phyloP scores from a whole-genome alignment of 225 moss, liverwort and hornwort genomes.

The Anthoceros angustus region DNA sequence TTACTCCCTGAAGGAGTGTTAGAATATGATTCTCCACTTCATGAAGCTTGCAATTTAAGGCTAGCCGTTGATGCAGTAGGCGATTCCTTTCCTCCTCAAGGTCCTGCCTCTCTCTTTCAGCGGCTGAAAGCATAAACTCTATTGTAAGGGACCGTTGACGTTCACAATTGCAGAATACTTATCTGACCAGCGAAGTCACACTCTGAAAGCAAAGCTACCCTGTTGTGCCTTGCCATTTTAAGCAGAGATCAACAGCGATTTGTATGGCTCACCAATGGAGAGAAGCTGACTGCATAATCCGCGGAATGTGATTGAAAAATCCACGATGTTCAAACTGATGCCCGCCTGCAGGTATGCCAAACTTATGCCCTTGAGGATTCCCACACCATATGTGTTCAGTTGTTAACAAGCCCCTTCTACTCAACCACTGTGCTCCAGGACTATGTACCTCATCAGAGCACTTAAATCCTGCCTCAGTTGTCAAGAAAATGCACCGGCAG shows the following conservation, averaged over 20 bases:
- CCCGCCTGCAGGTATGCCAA: slow-evolving; percentile 11
- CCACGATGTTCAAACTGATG: slow-evolving; percentile 29
- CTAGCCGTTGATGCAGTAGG: slow-evolving; percentile 31
- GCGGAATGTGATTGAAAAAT: slow-evolving; percentile 35
- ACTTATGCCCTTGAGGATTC: background rate
- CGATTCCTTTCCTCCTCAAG: slow-evolving; percentile 34
- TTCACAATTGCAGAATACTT: too few species aligned
- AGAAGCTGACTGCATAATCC: slow-evolving; percentile 40
- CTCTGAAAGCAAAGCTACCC: too few species aligned
- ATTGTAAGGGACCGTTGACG: background rate
- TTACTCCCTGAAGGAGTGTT: slow-evolving; percentile 32
- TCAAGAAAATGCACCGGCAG: slow-evolving; percentile 23
- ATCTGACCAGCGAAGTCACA: background rate
- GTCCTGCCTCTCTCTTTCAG: slow-evolving; percentile 34
- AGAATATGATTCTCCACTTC: slow-evolving; percentile 34
- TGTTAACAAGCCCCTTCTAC: background rate
- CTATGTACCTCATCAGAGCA: slow-evolving; percentile 28
- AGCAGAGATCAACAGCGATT: background rate
- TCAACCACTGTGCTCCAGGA: background rate
- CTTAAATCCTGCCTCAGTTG: slow-evolving; percentile 30
- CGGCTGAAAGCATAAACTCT: slow-evolving; percentile 12
- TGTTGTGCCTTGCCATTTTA: background rate
- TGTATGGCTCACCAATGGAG: slow-evolving; percentile 19
- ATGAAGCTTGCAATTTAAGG: slow-evolving; percentile 27
- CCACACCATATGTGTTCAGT: background rate